Conservation (phyloP, 1,139 yeast genomes). For the Arxiozyma telluris region DNA sequence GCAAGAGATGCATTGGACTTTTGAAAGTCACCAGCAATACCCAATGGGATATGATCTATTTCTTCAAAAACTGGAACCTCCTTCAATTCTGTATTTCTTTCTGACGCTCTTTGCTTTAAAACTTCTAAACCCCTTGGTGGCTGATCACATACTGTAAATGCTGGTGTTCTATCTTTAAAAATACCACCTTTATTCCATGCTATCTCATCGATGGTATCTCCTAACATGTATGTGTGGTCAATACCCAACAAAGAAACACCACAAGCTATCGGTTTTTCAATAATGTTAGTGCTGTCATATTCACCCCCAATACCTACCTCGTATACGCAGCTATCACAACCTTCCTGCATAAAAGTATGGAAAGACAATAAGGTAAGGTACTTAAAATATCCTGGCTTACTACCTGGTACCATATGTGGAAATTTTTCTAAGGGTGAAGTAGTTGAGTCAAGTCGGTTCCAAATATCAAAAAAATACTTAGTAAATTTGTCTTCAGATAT, state of each 20-base stretch:
- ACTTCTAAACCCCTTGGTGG: slow-evolving; percentile 46
- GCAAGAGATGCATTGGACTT: slow-evolving; percentile 82
- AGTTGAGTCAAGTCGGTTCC: slow-evolving; percentile 68
- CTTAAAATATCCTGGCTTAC: slow-evolving; percentile 90
- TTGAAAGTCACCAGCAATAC: slow-evolving; percentile 85
- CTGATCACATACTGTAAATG: slow-evolving; percentile 55
- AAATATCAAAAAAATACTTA: slow-evolving; percentile 84
- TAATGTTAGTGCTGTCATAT: slow-evolving; percentile 86
- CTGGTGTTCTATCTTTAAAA: slow-evolving; percentile 59
- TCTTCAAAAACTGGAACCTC: slow-evolving; percentile 43
- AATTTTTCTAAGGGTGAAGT: slow-evolving; percentile 47
- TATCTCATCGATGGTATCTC: slow-evolving; percentile 78
- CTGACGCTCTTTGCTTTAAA: slow-evolving; percentile 55
- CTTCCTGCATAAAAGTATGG: slow-evolving; percentile 80
- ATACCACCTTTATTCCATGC: slow-evolving; percentile 98
- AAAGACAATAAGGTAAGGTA: slow-evolving; percentile 81
- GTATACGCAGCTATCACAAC: slow-evolving; percentile 84
- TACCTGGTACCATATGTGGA: slow-evolving; percentile 64
- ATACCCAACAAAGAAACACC: slow-evolving; percentile 85
- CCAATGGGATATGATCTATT: slow-evolving; percentile 43
- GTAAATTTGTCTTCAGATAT: slow-evolving; percentile 73
- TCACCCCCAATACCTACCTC: slow-evolving; percentile 99
- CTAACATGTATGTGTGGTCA: slow-evolving; percentile 86
- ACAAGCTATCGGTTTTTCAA: slow-evolving; percentile 70
- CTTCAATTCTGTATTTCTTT: slow-evolving; percentile 44